Evolutionary conservation across 768 basidiomycete genomes (phyloP).

Genomic region (Kwoniella newhampshirensis): DNA sequence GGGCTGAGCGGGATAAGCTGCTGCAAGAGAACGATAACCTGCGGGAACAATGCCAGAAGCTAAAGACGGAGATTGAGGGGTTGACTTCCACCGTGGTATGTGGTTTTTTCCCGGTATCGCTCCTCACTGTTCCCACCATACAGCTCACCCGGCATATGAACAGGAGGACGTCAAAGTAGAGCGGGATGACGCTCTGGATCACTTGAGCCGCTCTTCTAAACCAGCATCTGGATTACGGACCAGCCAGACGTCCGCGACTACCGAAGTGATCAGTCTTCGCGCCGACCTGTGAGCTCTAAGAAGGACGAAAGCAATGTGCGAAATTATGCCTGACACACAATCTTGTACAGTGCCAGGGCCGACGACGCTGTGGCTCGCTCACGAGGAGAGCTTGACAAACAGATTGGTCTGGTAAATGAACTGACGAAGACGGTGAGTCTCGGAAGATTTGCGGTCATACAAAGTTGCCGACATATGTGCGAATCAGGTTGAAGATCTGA

Average conservation of each 20-base stretch:
- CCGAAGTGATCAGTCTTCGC: slow-evolving; percentile 77
- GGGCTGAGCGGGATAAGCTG: slow-evolving; percentile 66
- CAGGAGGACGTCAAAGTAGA: slow-evolving; percentile 73
- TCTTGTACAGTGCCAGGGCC: slow-evolving; percentile 73
- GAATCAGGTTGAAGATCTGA: slow-evolving; percentile 68
- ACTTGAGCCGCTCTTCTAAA: slow-evolving; percentile 57
- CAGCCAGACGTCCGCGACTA: slow-evolving; percentile 71
- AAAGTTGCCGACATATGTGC: slow-evolving; percentile 1
- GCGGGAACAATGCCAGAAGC: slow-evolving; percentile 72
- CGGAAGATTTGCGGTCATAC: background rate
- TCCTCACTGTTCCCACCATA: background rate
- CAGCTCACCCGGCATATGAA: slow-evolving; percentile 4
- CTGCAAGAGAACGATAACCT: slow-evolving; percentile 81
- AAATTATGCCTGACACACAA: slow-evolving; percentile 2
- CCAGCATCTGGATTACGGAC: slow-evolving; percentile 63
- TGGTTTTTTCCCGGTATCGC: background rate
- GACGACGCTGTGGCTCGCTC: slow-evolving; percentile 84
- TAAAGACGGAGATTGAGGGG: slow-evolving; percentile 72
- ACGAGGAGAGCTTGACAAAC: slow-evolving; percentile 80
- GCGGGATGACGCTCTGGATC: slow-evolving; percentile 69
- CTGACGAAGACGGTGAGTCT: slow-evolving; percentile 64
- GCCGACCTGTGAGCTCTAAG: slow-evolving; percentile 71
- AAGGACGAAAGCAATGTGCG: background rate
- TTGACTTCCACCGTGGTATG: slow-evolving; percentile 66
- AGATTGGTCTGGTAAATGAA: slow-evolving; percentile 66